Evolutionary conservation across 1,284 basidiomycete species (phyloP), one percentile per base, ranked within the genome.

Genomic region (Neonothopanus nambi): DNA sequence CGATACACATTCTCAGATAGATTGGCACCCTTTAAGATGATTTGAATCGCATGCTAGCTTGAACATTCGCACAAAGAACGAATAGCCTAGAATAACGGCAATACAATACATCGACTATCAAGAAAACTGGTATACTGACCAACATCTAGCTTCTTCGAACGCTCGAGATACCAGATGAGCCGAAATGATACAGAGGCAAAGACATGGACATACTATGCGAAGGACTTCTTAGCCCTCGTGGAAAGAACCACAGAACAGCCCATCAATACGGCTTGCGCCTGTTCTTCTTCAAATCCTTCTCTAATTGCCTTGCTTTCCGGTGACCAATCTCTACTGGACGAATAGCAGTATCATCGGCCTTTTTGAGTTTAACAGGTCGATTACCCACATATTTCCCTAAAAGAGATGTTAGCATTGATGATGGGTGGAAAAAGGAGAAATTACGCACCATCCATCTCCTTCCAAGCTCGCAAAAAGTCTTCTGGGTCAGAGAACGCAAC

Each of bases 381-480:
- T 96, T 97, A 37, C 95, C 95, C 50, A 98, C 94, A 70, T 98
- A 98, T 76, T 98, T 97, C 60, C 94, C 94, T 95, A 60, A 11
- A 42, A 12, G n/a, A 6, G 18, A 57, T 1, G 42, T 55, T 11
- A 45, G 35, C 55, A 5, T 41, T 17, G 8, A 17, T 51, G 6
- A 60, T 38, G 40, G 23, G 47, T 41, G 49, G 37, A 57, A 28
- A 17, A 20, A 35, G 11, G 38, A 45, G 23, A 15, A 37, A 33
- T 13, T 13, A 66, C 88, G 51, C 63, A 90, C 95, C 96, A 70
- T 99, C 93, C 94, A 98, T 98, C 70, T 99, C 94, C 68, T 99
- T 99, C 97, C 97, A 99, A 6, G 97, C 97, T 63, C 85, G 94
- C 55, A 99, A 70, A 69, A 98, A 99, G 69, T 99, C 97, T 73